phyloP scores from a whole-genome alignment of 305 asterid genomes.

The Euphrasia arctica region DNA sequence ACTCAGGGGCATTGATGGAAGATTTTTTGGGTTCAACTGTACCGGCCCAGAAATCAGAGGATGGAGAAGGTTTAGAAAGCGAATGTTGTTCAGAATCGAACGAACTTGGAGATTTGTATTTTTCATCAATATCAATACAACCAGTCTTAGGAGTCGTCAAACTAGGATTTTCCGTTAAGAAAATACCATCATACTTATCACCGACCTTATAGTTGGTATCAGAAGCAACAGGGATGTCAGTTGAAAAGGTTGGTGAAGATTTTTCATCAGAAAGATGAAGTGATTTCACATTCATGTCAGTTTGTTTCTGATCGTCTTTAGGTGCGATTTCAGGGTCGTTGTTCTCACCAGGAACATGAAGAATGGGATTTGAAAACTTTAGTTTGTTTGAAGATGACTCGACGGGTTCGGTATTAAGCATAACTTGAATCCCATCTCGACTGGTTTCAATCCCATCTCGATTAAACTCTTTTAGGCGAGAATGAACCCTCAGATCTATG shows the following conservation, averaged over 20 bases:
- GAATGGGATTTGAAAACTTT: conserved; percentile 29
- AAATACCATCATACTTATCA: conserved; percentile 26
- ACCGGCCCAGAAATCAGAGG: conserved; percentile 71
- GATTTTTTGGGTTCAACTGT: conserved; percentile 38
- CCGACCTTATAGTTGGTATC: conserved; percentile 27
- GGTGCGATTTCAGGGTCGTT: conserved; percentile 28
- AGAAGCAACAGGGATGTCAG: conserved; percentile 32
- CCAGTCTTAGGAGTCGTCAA: conserved; percentile 26
- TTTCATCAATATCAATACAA: conserved; percentile 15
- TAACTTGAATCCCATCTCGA: conserved; percentile 31
- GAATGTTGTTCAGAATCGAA: conserved; percentile 40
- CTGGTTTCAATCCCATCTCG: conserved; percentile 33
- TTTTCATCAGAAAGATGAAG: conserved; percentile 31
- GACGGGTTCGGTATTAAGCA: conserved; percentile 29
- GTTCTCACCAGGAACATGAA: conserved; percentile 28
- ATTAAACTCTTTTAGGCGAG: conserved; percentile 30
- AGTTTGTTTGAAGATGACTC: conserved; percentile 29
- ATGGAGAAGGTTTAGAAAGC: conserved; percentile 50
- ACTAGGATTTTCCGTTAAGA: conserved; percentile 30
- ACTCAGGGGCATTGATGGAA: conserved; percentile 35
- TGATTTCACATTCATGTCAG: conserved; percentile 23
- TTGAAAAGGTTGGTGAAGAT: conserved; percentile 31
- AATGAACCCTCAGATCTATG: conserved; percentile 31
- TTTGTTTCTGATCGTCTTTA: conserved; percentile 28
- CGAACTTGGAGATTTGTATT: conserved; percentile 35